Base-by-base conservation (phyloP, 2,329 filamentous ascomycete species). In the Aspergillus floridensis region DNA sequence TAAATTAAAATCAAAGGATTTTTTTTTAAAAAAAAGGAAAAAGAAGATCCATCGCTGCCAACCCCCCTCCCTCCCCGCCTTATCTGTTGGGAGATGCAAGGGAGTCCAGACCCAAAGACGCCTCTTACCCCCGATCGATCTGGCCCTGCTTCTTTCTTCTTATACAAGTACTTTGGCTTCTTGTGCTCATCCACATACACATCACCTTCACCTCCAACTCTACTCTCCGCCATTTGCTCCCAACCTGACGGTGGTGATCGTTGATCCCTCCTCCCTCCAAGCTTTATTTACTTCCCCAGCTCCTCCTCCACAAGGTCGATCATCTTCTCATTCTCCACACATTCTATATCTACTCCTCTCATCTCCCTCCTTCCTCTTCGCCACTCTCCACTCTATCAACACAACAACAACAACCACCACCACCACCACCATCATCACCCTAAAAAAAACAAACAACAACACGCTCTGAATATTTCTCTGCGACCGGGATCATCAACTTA, bases 51-150 rank as follows among this genome's bases (percentile, higher is more conserved):
- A 41, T 47, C 49, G 19, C 53, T 51, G 56, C 59, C 59, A 57
- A 49, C 61, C 62, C 59, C 61, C 64, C 53, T 16, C 49, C 49
- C 49, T 11, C 62, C 63, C 64, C 63, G 64, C 65, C 65, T 67
- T 65, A 67, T 66, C 65, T 60, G 62, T 64, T 67, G 64, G 65
- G 60, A 63, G 35, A 64, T 65, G 66, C 66, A 68, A 68, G 65
- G 65, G 65, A 67, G 65, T 67, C 65, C 63, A 66, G 63, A 61
- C 63, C 26, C 46, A 35, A 35, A 35, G 14, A 16, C 32, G 32
- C 32, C 32, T 44, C 38, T 60, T 47, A 35, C 56, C 62, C 57
- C 59, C 65, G 65, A 67, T 67, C 64, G 62, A 67, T 67, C 64
- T 67, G 64, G 63, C 57, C 62, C 59, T 58, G 62, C 48, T 54